Base-by-base conservation (phyloP, 495 filamentous ascomycete genomes). In the Penicillium psychrofluorescens region DNA sequence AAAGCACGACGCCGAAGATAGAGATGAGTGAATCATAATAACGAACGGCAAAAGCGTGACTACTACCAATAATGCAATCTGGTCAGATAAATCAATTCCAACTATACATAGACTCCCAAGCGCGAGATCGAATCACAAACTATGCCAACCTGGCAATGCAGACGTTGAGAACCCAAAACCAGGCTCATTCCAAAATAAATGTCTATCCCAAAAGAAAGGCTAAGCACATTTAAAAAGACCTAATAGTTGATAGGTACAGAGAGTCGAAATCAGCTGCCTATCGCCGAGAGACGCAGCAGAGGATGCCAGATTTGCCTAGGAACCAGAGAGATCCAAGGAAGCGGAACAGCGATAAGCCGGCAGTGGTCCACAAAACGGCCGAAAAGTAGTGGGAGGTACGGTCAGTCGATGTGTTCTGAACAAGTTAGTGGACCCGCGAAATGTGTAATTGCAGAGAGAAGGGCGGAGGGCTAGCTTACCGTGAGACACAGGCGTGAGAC, bases 321-420 rank as follows among this genome's bases (percentile, higher is more conserved):
- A 97, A 97, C 79, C 81, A 95, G 52, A 86, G 66, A 61, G 89
- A 90, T 45, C 91, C 91, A 40, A 85, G 66, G 68, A 96, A 96
- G 40, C 92, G 86, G 62, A 96, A 71, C 34, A 94, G 48, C 2
- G 86, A 86, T 40, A 98, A 74, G 14, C 66, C 72, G 35, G 91
- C 90, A 1, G 92, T 98, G 27, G 85, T 84, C 75, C 84, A 92
- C 44, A 98, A 77, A 44, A 98, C 78, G 56, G 85, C 81, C 53
- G 82, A 78, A 81, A 98, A 98, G 75, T 92, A 98, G 49, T 72
- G 73, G n/a, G 78, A 73, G 2, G 90, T 95, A 51, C 92, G 80
- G n/a, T 55, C 53, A 10, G 80, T 80, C 8, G 88, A 78, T 11
- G 53, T 50, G 31, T 51, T 66, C 55, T 62, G 35, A 12, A 13